Conservation (phyloP, 148 eudicot species). For the Hydrangea macrophylla region DNA sequence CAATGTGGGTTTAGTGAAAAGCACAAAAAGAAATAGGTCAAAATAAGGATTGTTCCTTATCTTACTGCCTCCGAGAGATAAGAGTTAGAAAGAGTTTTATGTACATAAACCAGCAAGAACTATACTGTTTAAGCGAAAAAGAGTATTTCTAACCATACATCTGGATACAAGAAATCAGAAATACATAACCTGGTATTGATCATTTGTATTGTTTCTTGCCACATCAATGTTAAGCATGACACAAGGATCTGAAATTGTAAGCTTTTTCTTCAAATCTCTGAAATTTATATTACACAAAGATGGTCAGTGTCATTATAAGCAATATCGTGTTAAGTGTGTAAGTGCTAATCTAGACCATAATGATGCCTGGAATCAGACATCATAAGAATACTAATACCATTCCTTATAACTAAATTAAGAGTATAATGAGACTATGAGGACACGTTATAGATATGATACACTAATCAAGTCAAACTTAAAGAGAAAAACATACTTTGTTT, state of each 20-base stretch:
- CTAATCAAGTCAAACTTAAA: neutral
- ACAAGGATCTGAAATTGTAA: conserved; percentile 96
- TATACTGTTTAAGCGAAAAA: conserved; percentile 6
- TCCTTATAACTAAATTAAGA: neutral
- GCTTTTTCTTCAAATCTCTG: conserved; percentile 88
- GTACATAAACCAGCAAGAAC: too few species aligned
- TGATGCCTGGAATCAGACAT: neutral
- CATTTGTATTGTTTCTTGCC: conserved; percentile 94
- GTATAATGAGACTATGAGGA: neutral
- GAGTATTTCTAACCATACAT: neutral
- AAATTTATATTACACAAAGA: conserved; percentile 16
- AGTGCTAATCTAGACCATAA: conserved; percentile 1
- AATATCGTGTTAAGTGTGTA: neutral
- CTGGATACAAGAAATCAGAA: neutral
- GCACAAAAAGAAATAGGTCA: neutral
- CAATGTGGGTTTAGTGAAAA: too few species aligned
- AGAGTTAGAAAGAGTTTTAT: conserved; percentile 6
- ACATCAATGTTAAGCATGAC: conserved; percentile 99
- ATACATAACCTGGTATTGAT: conserved; percentile 80
- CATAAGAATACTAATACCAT: neutral
- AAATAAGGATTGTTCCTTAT: neutral
- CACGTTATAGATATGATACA: neutral
- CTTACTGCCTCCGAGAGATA: conserved; percentile 46
- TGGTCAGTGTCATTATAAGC: too few species aligned
- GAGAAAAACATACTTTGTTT: conserved; percentile 60